These are phyloP conservation scores for Ceratocystis cacaofunesta DNA, from an alignment of 2,329 filamentous ascomycete species.

Conservation along the genomic window DNA sequence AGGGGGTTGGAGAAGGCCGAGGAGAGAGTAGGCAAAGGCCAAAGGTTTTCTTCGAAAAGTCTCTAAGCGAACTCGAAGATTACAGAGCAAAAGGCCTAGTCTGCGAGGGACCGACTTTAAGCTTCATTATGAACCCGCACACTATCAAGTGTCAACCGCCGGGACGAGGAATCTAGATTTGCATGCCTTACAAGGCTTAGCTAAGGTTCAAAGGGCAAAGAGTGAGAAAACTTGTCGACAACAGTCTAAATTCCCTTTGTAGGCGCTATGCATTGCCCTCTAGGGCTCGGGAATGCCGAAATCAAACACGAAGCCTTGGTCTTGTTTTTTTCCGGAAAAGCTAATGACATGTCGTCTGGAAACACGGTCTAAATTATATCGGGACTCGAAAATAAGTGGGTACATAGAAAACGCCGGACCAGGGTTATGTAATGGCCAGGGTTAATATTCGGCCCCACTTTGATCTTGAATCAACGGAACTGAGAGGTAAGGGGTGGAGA, in stretches of 20 bases:
- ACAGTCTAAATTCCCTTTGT: background rate
- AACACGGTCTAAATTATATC: background rate
- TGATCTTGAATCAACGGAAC: background rate
- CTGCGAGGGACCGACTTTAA: background rate
- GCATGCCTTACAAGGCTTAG: conserved; percentile 1
- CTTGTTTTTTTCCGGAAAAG: background rate
- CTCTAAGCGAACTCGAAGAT: background rate
- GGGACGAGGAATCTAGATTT: background rate
- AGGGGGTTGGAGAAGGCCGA: background rate
- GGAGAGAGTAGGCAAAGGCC: background rate
- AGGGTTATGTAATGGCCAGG: background rate
- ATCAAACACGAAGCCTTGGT: background rate
- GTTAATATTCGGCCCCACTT: background rate
- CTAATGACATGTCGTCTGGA: conserved; percentile 1
- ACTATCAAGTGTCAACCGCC: background rate
- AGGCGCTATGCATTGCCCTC: background rate
- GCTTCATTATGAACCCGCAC: background rate
- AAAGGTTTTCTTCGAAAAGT: background rate
- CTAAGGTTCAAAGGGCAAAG: background rate
- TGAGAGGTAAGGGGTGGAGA: background rate
- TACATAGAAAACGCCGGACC: background rate
- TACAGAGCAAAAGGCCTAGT: background rate
- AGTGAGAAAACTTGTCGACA: background rate
- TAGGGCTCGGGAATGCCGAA: background rate
- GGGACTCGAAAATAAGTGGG: background rate